Conservation (phyloP, 1,139 yeast genomes). For the Saccharomyces hybrid region DNA sequence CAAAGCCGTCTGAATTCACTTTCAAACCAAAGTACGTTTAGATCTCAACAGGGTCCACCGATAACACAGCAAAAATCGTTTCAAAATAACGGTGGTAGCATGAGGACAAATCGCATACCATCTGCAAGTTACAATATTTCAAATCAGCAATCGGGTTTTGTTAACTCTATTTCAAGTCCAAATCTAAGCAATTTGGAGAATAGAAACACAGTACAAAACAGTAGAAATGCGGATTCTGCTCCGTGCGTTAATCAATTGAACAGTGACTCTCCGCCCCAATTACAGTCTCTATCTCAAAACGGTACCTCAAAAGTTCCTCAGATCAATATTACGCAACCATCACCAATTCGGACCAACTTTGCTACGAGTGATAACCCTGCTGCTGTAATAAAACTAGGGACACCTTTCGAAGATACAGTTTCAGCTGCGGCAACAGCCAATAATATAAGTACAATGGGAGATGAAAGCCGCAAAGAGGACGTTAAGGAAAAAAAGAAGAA, state of each 20-base stretch:
- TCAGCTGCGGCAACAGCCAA: conserved; percentile 3
- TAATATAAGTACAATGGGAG: conserved; percentile 5
- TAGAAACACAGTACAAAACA: background rate
- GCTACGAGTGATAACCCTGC: background rate
- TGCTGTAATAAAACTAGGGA: background rate
- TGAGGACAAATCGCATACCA: background rate
- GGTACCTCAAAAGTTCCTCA: background rate
- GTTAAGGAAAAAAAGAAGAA: conserved; percentile 18
- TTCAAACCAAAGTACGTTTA: conserved; percentile 11
- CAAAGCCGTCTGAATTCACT: conserved; percentile 12
- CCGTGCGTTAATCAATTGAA: background rate
- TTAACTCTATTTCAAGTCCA: conserved; percentile 1
- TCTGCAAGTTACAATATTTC: background rate
- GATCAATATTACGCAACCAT: conserved; percentile 1
- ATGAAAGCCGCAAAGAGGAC: conserved; percentile 3
- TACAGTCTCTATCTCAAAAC: background rate
- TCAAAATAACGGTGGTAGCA: background rate
- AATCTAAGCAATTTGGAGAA: background rate
- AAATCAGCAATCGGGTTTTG: conserved; percentile 1
- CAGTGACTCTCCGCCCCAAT: background rate
- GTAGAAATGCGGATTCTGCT: background rate
- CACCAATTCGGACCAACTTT: conserved; percentile 1
- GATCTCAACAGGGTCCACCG: conserved; percentile 1
- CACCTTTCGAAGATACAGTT: background rate
- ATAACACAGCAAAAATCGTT: background rate